A percentile compares a stretch with the other conserved stretches of the same genome.
Conservation (phyloP, 768 basidiomycete species). For the Hericium rajendrae region DNA sequence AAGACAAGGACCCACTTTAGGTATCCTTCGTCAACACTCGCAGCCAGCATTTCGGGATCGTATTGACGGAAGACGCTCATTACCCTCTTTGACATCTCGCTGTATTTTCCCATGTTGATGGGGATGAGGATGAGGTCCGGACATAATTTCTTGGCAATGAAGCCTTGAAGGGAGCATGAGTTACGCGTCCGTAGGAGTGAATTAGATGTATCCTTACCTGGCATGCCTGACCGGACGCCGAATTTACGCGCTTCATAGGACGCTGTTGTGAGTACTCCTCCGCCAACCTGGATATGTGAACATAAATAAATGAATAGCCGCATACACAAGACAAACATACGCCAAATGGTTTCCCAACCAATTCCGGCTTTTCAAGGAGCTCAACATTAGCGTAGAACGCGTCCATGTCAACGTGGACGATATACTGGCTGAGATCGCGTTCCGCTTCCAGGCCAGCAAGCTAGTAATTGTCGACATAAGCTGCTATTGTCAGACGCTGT, state of each 20-base stretch:
- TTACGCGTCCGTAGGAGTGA: neutral
- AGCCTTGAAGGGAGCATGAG: conserved; percentile 36
- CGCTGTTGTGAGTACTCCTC: conserved; percentile 80
- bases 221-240: conserved; percentile 92
- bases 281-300: conserved; percentile 44
- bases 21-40: conserved; percentile 87
- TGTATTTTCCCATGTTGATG: conserved; percentile 50
- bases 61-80: conserved; percentile 62
- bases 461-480: conserved; percentile 23
- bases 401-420: conserved; percentile 96
- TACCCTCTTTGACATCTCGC: conserved; percentile 60
- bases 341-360: conserved; percentile 65
- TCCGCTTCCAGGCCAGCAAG: conserved; percentile 62
- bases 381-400: conserved; percentile 86
- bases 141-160: conserved; percentile 90
- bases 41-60: conserved; percentile 65
- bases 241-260: conserved; percentile 88
- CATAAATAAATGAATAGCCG: too few relatives aligned
- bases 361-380: conserved; percentile 50
- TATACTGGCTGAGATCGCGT: conserved; percentile 71
- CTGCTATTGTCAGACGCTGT: neutral
- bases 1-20: conserved; percentile 52
- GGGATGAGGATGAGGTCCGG: conserved; percentile 72
- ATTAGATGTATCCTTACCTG: conserved; percentile 39
- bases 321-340: conserved; percentile 27